These are phyloP conservation scores for Colletotrichum zoysiae DNA, from an alignment of 2,329 filamentous ascomycete genomes.

Conservation along the genomic window DNA sequence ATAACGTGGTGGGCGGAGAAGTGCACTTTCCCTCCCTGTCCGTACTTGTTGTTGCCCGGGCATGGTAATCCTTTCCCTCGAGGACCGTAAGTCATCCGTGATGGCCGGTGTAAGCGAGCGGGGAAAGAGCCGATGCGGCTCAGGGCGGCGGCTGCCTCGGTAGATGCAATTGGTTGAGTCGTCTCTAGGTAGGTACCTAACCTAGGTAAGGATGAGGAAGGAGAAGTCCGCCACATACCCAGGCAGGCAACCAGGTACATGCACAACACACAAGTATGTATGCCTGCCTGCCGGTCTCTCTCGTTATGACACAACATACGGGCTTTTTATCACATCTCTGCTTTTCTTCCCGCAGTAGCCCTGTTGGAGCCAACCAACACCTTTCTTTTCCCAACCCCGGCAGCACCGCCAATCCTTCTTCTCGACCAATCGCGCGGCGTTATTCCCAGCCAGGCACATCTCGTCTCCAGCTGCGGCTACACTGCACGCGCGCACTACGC, in stretches of 20 bases:
- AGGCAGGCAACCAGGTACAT: not conserved
- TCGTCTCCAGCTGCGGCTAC: slow-evolving; percentile 28
- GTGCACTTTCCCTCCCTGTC: not conserved
- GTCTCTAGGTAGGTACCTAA: too few species aligned
- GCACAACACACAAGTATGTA: too few species aligned
- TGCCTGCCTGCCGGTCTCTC: not conserved
- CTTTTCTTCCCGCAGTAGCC: not conserved
- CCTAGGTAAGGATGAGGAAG: not conserved
- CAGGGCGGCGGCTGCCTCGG: slow-evolving; percentile 5
- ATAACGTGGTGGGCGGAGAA: not conserved
- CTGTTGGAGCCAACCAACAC: slow-evolving; percentile 11
- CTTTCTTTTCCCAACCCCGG: not conserved
- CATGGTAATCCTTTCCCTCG: not conserved
- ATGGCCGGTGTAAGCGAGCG: not conserved
- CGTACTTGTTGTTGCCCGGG: not conserved
- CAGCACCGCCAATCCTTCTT: slow-evolving; percentile 1
- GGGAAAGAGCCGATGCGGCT: slow-evolving; percentile 8
- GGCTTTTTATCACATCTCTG: not conserved
- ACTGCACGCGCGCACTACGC: slow-evolving; percentile 5
- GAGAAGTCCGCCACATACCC: not conserved
- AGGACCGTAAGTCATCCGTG: not conserved
- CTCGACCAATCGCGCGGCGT: slow-evolving; percentile 24
- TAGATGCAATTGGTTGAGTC: not conserved
- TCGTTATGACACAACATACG: not conserved
- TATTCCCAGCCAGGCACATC: not conserved